phyloP scores from a whole-genome alignment of 2,329 filamentous ascomycete species.

The Sclerotiophoma versabilis region DNA sequence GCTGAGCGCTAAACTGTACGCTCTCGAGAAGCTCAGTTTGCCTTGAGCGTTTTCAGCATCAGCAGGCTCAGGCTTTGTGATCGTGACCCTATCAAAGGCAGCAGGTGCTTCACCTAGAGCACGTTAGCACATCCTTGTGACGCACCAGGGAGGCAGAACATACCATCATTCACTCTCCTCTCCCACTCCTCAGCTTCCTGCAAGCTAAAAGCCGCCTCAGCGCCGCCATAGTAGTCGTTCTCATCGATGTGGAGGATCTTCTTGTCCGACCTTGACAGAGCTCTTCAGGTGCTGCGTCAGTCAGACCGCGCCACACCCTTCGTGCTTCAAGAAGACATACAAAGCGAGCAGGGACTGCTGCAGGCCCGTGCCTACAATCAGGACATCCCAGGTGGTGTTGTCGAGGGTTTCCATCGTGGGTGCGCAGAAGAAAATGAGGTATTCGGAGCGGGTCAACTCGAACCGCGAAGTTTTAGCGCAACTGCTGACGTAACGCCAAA shows the following conservation, averaged over 20 bases:
- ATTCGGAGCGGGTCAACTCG: conserved; percentile 28
- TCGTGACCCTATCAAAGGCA: conserved; percentile 41
- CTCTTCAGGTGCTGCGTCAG: conserved; percentile 77
- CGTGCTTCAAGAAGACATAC: conserved; percentile 49
- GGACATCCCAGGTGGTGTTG: conserved; percentile 59
- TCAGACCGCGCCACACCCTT: conserved; percentile 63
- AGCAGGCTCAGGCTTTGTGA: conserved; percentile 38
- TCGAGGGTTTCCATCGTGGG: conserved; percentile 58
- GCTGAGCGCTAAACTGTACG: conserved; percentile 83
- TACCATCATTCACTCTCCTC: conserved; percentile 51
- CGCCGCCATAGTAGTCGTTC: conserved; percentile 86
- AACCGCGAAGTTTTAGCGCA: conserved; percentile 28
- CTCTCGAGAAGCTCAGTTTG: conserved; percentile 68
- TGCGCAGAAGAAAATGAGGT: conserved; percentile 23
- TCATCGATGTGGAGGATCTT: conserved; percentile 89
- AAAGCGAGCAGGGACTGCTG: conserved; percentile 62
- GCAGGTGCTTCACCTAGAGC: conserved; percentile 22
- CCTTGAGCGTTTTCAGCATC: conserved; percentile 28
- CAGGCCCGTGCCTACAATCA: conserved; percentile 61
- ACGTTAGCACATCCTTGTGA: conserved; percentile 13
- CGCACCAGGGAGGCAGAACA: neutral
- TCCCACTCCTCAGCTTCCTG: conserved; percentile 82
- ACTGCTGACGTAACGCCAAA: conserved; percentile 33
- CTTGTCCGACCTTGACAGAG: conserved; percentile 89
- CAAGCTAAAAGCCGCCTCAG: conserved; percentile 84